These are phyloP conservation scores for Posidonia australis DNA, from an alignment of 106 monocot species.

Conservation along the genomic window DNA sequence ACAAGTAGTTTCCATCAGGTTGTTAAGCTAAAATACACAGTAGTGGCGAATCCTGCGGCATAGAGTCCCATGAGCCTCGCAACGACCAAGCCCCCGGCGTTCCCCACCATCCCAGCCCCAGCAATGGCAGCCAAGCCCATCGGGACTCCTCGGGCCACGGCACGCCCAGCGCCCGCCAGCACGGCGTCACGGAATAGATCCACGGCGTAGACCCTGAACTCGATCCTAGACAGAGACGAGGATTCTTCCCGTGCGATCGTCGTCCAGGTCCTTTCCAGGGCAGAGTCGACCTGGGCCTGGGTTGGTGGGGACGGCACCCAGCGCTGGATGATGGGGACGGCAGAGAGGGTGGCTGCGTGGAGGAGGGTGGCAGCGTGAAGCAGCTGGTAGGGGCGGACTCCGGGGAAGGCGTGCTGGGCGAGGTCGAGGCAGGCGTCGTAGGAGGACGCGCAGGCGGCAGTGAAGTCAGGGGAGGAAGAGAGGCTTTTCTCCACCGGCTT, in stretches of 20 bases:
- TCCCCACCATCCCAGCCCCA: conserved; percentile 26
- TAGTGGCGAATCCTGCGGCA: conserved; percentile 33
- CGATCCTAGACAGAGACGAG: conserved; percentile 2
- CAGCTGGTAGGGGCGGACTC: conserved; percentile 38
- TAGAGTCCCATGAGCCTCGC: conserved; percentile 36
- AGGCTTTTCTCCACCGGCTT: conserved; percentile 23
- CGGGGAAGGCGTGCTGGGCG: conserved; percentile 33
- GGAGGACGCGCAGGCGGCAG: conserved; percentile 18
- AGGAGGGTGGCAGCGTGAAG: conserved; percentile 21
- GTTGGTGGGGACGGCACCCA: conserved; percentile 25
- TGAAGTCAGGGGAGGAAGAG: conserved; percentile 13
- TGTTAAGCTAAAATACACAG: conserved; percentile 22
- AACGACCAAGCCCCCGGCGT: conserved; percentile 19
- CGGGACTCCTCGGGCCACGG: conserved; percentile 15
- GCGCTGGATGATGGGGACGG: conserved; percentile 17
- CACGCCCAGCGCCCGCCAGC: conserved; percentile 14
- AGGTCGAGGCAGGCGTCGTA: conserved; percentile 20
- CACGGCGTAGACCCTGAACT: conserved; percentile 40
- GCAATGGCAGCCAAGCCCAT: conserved; percentile 31
- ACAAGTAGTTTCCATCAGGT: too few species aligned
- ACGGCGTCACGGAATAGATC: conserved; percentile 35
- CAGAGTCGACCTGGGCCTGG: conserved; percentile 24
- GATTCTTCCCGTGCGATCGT: background rate
- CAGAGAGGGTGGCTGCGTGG: conserved; percentile 12
- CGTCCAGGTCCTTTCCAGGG: conserved; percentile 2